These are phyloP conservation scores for Penicillium herquei DNA, from an alignment of 495 filamentous ascomycete species.

Conservation along the genomic window DNA sequence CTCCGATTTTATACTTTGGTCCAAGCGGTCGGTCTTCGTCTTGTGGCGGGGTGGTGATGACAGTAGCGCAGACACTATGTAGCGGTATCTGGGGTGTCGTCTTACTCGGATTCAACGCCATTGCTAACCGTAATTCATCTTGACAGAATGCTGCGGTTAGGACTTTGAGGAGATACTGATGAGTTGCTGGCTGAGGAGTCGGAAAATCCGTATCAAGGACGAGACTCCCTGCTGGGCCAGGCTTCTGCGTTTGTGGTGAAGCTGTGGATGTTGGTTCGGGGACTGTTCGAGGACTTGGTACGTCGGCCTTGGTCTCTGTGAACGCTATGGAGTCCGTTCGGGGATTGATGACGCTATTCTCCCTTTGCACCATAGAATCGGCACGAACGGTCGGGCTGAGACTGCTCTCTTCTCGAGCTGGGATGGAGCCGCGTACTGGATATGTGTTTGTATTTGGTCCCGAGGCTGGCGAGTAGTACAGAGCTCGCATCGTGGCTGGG, in stretches of 20 bases:
- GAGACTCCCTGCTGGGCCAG: conserved; percentile 19
- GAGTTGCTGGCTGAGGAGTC: conserved; percentile 35
- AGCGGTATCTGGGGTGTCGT: conserved; percentile 52
- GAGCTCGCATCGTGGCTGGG: conserved; percentile 39
- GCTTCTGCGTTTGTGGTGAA: conserved; percentile 4
- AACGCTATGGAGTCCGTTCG: not conserved
- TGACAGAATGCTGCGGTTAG: conserved; percentile 55
- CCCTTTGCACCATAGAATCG: conserved; percentile 5
- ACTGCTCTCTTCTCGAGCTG: not conserved
- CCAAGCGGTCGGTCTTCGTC: conserved; percentile 37
- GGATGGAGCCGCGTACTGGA: not conserved
- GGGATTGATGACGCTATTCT: not conserved
- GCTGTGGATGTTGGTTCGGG: conserved; percentile 6
- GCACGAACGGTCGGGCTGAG: conserved; percentile 4
- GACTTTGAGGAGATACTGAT: conserved; percentile 60
- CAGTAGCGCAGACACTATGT: conserved; percentile 55
- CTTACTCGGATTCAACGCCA: conserved; percentile 40
- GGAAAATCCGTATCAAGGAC: conserved; percentile 37
- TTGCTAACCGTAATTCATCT: conserved; percentile 50
- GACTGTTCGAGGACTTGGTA: not conserved
- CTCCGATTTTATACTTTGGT: conserved; percentile 46
- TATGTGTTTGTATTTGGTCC: conserved; percentile 10
- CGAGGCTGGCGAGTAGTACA: conserved; percentile 34
- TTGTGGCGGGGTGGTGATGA: conserved; percentile 45
- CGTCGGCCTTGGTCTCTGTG: not conserved